Evolutionary conservation across 768 basidiomycete genomes (phyloP).

Genomic region (Saitozyma podzolica): DNA sequence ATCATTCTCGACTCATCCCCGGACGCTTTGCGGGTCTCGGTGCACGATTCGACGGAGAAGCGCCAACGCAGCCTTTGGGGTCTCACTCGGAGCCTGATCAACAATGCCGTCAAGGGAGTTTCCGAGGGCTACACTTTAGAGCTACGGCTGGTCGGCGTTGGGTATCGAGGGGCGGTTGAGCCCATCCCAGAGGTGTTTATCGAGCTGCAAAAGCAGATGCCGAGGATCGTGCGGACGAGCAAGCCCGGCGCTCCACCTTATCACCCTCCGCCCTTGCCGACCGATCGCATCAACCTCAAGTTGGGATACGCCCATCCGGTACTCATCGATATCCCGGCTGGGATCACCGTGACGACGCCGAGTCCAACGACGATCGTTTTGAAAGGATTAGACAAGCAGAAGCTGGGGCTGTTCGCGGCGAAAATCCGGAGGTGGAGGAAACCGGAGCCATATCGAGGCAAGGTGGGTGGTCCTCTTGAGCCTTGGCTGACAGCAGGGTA

Average conservation of each 20-base stretch:
- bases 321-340: slow-evolving; percentile 73
- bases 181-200: slow-evolving; percentile 40
- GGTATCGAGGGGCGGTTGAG: slow-evolving; percentile 86
- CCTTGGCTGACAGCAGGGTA: slow-evolving; percentile 62
- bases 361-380: slow-evolving; percentile 79
- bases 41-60: slow-evolving; percentile 63
- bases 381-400: slow-evolving; percentile 82
- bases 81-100: slow-evolving; percentile 83
- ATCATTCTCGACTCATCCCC: slow-evolving; percentile 49
- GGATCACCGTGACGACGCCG: slow-evolving; percentile 78
- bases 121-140: slow-evolving; percentile 81
- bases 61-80: slow-evolving; percentile 91
- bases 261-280: slow-evolving; percentile 13
- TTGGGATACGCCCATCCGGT: slow-evolving; percentile 89
- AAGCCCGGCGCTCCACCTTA: slow-evolving; percentile 61
- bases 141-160: slow-evolving; percentile 88
- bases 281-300: slow-evolving; percentile 71
- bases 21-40: slow-evolving; percentile 26
- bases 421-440: slow-evolving; percentile 77
- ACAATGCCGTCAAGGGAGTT: slow-evolving; percentile 87
- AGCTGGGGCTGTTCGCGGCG: slow-evolving; percentile 82
- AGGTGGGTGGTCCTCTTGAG: slow-evolving; percentile 62
- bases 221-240: slow-evolving; percentile 50
- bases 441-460: slow-evolving; percentile 97
- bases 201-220: slow-evolving; percentile 26